These are phyloP conservation scores for Rhipidocladum racemiflorum DNA, from an alignment of 176 grass and related monocot genomes.

Conservation along the genomic window DNA sequence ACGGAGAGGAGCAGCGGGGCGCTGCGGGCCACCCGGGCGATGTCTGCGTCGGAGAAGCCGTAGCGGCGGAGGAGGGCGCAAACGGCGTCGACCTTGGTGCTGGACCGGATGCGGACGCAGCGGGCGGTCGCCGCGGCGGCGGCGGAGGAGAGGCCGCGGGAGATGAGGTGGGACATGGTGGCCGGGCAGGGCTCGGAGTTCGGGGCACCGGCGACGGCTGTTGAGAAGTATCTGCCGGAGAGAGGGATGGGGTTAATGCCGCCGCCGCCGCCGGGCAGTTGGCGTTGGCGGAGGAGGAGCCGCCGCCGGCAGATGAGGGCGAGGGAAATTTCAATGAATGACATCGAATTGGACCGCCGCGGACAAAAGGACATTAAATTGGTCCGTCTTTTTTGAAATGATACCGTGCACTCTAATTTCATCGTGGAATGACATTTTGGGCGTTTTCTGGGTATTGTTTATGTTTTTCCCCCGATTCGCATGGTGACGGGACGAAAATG, in stretches of 20 bases:
- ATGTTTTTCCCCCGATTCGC: no score
- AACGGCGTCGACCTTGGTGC: constrained; percentile 16
- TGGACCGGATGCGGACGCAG: constrained; percentile 14
- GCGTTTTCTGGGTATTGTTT: no score
- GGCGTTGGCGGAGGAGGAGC: not conserved
- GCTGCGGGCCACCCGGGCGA: not conserved
- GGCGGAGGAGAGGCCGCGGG: constrained; percentile 33
- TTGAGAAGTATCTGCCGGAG: not conserved
- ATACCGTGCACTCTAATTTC: no score
- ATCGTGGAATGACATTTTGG: no score
- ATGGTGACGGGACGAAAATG: no score
- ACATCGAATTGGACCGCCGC: no score
- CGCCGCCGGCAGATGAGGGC: not conserved
- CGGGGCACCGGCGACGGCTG: not conserved
- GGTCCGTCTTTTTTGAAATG: no score
- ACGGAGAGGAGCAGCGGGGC: not conserved
- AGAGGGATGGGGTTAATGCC: not conserved
- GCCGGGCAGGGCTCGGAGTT: not conserved
- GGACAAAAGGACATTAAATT: no score
- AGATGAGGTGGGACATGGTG: constrained; percentile 25
- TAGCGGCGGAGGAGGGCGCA: constrained; percentile 32
- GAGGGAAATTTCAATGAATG: no score
- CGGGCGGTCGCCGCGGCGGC: not conserved
- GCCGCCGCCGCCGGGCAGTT: not conserved
- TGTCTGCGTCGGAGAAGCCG: constrained; percentile 37